Conservation (phyloP, 306 rosid genomes). For the Oemleria cerasiformis region DNA sequence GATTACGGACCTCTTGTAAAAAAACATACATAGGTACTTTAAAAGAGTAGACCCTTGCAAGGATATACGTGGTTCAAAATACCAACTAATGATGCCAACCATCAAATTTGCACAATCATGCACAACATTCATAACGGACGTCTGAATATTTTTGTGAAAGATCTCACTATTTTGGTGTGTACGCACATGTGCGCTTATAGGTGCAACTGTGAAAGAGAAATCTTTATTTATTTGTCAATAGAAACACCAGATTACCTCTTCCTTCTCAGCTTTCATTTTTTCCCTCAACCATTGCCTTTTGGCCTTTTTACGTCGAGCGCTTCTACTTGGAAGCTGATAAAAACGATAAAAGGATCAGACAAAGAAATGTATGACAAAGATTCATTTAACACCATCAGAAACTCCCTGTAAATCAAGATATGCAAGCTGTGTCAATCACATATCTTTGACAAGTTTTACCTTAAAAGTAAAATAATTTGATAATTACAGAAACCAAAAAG, state of each 20-base stretch:
- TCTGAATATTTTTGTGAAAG: neutral
- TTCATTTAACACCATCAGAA: neutral
- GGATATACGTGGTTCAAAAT: neutral
- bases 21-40: neutral
- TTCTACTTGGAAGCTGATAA: slow-evolving; percentile 72
- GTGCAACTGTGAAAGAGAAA: neutral
- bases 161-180: neutral
- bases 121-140: neutral
- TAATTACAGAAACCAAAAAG: neutral
- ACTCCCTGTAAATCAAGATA: neutral
- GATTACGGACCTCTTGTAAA: neutral
- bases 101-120: neutral
- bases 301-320: slow-evolving; percentile 84
- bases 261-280: slow-evolving; percentile 42
- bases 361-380: neutral
- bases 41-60: too few species aligned
- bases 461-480: neutral
- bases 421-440: neutral
- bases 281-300: slow-evolving; percentile 83
- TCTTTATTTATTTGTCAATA: slow-evolving; percentile 12
- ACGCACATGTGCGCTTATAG: neutral
- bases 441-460: slow-evolving; percentile 5
- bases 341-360: slow-evolving; percentile 4
- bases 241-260: slow-evolving; percentile 49
- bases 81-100: neutral